A percentile compares a stretch with the other conserved stretches of the same genome.
These are phyloP conservation scores for Xylaria sp. DNA, from an alignment of 2,329 filamentous ascomycete genomes.

Conservation along the genomic window DNA sequence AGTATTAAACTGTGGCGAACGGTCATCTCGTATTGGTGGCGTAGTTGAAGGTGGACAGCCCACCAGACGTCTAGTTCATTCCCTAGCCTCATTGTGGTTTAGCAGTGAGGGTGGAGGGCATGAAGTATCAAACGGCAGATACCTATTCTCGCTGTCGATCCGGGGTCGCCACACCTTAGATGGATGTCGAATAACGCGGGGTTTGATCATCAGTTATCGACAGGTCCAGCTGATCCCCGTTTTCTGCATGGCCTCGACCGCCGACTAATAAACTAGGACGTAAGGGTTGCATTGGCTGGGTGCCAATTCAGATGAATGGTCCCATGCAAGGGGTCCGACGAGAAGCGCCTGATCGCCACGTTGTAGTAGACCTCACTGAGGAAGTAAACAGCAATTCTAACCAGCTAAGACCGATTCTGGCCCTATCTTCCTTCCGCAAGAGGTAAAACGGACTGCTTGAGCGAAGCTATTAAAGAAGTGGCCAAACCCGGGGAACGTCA, in stretches of 20 bases:
- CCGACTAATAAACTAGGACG: slow-evolving; percentile 22
- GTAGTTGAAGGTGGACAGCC: slow-evolving; percentile 6
- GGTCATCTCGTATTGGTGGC: slow-evolving; percentile 1
- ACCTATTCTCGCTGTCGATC: slow-evolving; percentile 26
- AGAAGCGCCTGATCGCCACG: slow-evolving; percentile 30
- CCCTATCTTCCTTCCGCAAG: slow-evolving; percentile 19
- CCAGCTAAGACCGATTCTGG: slow-evolving; percentile 9
- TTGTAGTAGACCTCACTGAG: slow-evolving; percentile 16
- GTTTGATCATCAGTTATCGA: slow-evolving; percentile 35
- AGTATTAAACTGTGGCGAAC: slow-evolving; percentile 13
- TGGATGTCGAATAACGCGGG: slow-evolving; percentile 22
- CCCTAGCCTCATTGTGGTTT: background rate
- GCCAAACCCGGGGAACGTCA: slow-evolving; percentile 28
- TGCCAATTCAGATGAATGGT: slow-evolving; percentile 18
- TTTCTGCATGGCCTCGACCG: slow-evolving; percentile 27
- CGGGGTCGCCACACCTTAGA: slow-evolving; percentile 30
- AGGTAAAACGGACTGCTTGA: slow-evolving; percentile 31
- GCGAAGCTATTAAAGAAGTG: slow-evolving; percentile 24
- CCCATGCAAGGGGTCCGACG: slow-evolving; percentile 32
- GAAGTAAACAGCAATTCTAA: slow-evolving; percentile 1
- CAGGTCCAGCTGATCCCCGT: slow-evolving; percentile 29
- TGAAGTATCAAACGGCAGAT: slow-evolving; percentile 25
- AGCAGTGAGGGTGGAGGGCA: slow-evolving; percentile 10
- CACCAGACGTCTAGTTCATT: slow-evolving; percentile 1
- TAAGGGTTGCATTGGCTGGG: slow-evolving; percentile 28